phyloP scores from a whole-genome alignment of 208 protist genomes.

The Acanthamoeba polyphaga region DNA sequence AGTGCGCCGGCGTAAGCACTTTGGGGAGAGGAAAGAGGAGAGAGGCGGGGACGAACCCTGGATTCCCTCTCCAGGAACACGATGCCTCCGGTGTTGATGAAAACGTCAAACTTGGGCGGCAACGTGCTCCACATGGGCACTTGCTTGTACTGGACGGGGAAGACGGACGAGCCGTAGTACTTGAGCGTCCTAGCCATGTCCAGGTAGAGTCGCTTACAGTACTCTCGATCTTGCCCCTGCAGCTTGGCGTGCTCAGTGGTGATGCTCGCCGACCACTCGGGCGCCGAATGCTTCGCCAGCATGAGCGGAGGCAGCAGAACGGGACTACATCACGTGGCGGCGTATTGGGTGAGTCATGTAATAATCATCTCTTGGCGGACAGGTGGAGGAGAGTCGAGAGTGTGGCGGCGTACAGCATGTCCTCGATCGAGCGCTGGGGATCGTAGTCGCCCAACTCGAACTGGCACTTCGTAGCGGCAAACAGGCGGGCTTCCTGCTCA shows the following conservation, averaged over 20 bases:
- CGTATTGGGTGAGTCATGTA: not conserved
- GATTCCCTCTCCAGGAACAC: conserved; percentile 48
- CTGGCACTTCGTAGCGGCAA: conserved; percentile 69
- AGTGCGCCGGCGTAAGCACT: not conserved
- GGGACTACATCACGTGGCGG: not conserved
- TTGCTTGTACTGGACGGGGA: conserved; percentile 64
- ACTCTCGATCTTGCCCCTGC: conserved; percentile 10
- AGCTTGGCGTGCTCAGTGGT: conserved; percentile 30
- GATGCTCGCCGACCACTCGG: conserved; percentile 3
- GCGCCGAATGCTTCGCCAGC: not conserved
- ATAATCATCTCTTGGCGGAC: too few species aligned
- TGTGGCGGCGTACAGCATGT: conserved; percentile 41
- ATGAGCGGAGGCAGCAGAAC: not conserved
- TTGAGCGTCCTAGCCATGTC: conserved; percentile 48
- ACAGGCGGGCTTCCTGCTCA: conserved; percentile 48
- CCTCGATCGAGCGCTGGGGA: not conserved
- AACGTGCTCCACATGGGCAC: conserved; percentile 29
- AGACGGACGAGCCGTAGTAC: conserved; percentile 70
- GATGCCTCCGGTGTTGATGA: conserved; percentile 68
- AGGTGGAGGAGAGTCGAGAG: not conserved
- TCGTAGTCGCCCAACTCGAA: conserved; percentile 73
- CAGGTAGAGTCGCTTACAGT: conserved; percentile 57
- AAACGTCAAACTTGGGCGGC: conserved; percentile 60
- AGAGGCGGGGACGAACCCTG: not conserved
- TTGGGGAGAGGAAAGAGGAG: not conserved